Evolutionary conservation across 2,329 filamentous ascomycete species (phyloP).

Genomic region (Diaporthe sp.): DNA sequence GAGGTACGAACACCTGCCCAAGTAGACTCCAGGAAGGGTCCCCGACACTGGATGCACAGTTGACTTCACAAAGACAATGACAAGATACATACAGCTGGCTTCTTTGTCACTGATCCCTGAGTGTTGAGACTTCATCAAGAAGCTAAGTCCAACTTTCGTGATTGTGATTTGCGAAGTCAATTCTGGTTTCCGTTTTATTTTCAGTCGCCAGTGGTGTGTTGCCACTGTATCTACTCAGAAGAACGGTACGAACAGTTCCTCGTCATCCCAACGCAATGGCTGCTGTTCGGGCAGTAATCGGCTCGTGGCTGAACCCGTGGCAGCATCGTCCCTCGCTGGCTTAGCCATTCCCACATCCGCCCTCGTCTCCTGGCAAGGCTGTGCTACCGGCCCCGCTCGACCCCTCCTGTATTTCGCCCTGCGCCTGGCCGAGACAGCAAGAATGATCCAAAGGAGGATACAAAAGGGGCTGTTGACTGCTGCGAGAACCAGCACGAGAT

Average conservation of each 20-base stretch:
- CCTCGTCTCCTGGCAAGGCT: not conserved
- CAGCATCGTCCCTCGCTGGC: not conserved
- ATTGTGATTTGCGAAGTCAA: not conserved
- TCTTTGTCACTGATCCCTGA: not conserved
- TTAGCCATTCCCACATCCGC: not conserved
- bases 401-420: not conserved
- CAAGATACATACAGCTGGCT: no score
- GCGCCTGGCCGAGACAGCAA: slow-evolving; percentile 4
- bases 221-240: not conserved
- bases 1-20: no score
- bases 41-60: no score
- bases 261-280: not conserved
- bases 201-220: not conserved
- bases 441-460: not conserved
- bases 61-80: no score
- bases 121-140: not conserved
- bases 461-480: not conserved
- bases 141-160: not conserved
- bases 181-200: not conserved
- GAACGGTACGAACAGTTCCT: not conserved
- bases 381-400: not conserved
- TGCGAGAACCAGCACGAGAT: not conserved
- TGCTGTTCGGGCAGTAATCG: not conserved
- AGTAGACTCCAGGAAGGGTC: no score
- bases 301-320: not conserved